phyloP scores from a whole-genome alignment of 345 rosid genomes.

The Brassica incana region DNA sequence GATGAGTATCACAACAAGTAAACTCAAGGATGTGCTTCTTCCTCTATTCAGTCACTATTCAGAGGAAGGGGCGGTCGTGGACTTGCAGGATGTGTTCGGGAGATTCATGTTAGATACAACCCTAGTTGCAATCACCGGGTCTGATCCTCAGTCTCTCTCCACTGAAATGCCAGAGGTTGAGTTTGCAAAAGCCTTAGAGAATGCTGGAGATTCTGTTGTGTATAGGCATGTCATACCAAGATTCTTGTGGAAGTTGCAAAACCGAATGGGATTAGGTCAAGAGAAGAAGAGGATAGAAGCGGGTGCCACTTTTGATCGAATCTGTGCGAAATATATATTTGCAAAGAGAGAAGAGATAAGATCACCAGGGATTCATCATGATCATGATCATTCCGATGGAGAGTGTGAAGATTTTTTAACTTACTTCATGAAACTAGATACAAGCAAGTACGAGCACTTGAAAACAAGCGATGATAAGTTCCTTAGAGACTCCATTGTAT shows the following conservation, averaged over 20 bases:
- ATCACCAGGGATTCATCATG: neutral
- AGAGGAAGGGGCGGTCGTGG: neutral
- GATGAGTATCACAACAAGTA: neutral
- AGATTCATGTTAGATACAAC: neutral
- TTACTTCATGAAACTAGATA: neutral
- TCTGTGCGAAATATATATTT: neutral
- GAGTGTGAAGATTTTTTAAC: neutral
- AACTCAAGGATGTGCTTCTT: neutral
- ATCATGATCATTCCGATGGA: neutral
- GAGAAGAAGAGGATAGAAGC: neutral
- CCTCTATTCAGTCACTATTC: neutral
- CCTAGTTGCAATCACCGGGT: neutral
- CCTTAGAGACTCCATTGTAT: neutral
- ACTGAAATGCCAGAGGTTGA: neutral
- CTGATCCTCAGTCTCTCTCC: neutral
- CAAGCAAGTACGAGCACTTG: neutral
- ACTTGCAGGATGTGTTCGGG: neutral
- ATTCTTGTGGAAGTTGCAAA: neutral
- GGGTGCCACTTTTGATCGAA: neutral
- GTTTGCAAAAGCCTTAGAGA: neutral
- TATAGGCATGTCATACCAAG: neutral
- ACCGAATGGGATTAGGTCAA: neutral
- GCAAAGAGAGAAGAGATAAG: neutral
- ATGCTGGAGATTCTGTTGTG: neutral
- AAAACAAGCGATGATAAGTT: neutral